Base-by-base conservation (phyloP, 345 rosid species). In the Cochlearia excelsa region DNA sequence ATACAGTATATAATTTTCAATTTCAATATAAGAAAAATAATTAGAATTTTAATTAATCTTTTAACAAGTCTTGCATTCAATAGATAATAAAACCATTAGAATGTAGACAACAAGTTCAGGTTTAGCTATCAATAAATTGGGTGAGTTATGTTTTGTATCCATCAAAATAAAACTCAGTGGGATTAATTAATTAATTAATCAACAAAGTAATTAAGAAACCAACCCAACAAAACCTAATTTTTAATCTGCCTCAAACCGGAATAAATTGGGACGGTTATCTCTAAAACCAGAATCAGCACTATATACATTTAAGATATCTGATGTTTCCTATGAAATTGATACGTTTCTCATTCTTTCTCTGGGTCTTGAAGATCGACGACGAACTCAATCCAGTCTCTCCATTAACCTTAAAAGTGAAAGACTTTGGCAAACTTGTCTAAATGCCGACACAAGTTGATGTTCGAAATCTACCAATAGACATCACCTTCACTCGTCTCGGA, bases 391-490 rank as follows among this genome's bases (percentile, higher is more conserved):
- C n/a, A n/a, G n/a, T n/a, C n/a, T n/a, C n/a, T n/a, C n/a, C n/a
- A n/a, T n/a, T n/a, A n/a, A n/a, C n/a, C n/a, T n/a, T n/a, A n/a
- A 43, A 62, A 57, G 33, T 44, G 47, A 37, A 27, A 49, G 11
- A 41, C 46, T 9, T 56, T 1, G 23, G 47, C 2, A 41, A 58
- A 46, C n/a, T 30, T 66, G 46, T 6, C 35, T 44, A 26, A 44
- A 89, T 87, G 98, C 95, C 70, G 63, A 11, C 71, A 30, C 67
- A 78, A 8, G 88, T 86, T 2, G 94, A 86, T 72, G 76, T 93
- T 56, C 91, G 87, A 40, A 85, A 87, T 41, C 95, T 93, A 46
- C 99, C 99, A 0, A 86, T 93, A 60, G 97, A 89, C 77, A 86
- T 93, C 76, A 80, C 97, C 7, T 93, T 82, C 68, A 86, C 97